Base-by-base conservation (phyloP, 495 filamentous ascomycete genomes). In the Lindgomyces ingoldianus region DNA sequence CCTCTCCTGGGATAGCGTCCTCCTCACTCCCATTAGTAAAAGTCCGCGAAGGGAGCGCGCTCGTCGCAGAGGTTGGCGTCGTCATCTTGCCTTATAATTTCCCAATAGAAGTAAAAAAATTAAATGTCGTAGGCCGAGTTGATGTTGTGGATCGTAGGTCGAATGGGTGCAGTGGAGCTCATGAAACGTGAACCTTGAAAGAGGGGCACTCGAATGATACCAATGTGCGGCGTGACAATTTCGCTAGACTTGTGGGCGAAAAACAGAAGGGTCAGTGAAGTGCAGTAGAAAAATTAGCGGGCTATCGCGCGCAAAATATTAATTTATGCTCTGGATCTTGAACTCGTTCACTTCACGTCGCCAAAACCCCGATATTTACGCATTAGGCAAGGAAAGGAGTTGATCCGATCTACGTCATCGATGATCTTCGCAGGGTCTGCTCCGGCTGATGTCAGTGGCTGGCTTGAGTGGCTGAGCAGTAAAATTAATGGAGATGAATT, bases 1-100 rank as follows among this genome's bases (percentile, higher is more conserved):
- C 90, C 45, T 85, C 83, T n/a, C 87, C 82, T 0, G 90, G 87
- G 53, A 94, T 82, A 10, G 57, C 62, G 64, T 88, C 85, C 60
- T 87, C 85, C 11, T 83, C 82, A 52, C 64, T 69, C 58, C 54
- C 64, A 27, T 54, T 59, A 22, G 68, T 75, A 19, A 53, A 57
- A 4, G 66, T 62, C 18, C 70, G 63, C 19, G 65, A 72, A 10
- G 73, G 73, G 6, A 72, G 60, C 2, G 51, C 55, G 52, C 52
- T 24, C 30, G 50, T 62, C 4, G 55, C 36, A 11, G 66, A 51
- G n/a, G 64, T 62, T 27, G 70, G 62, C 19, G 67, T 55, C 18
- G 63, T 41, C 63, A 68, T 70, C 3, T 21, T 64, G 39, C 21
- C 21, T 55, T 8, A 8, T 18, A 27, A 52, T 24, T 26, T 52